Evolutionary conservation across 2,329 filamentous ascomycete genomes (phyloP), one percentile per base, ranked within the genome.

Genomic region (Penicillium sp.): DNA sequence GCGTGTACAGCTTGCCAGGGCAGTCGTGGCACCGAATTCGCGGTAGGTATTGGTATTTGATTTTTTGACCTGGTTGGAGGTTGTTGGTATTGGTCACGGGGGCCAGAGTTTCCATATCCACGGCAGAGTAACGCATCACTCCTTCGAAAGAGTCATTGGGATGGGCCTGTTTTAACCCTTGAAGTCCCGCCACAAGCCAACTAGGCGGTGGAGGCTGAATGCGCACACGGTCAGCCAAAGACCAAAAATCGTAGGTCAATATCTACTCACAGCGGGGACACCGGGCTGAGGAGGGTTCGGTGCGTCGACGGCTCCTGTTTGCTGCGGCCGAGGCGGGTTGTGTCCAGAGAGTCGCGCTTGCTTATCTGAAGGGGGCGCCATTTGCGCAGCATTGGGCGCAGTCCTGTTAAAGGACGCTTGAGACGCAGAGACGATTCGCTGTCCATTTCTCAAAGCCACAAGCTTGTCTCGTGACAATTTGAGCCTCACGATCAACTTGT

Each of bases 1-100:
- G 90, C 0, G 92, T 96, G 74, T 99, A 99, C 11, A 96, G 79
- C 74, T 97, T 97, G 27, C 90, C 91, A 0, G 91, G 90, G 71
- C 94, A 97, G 73, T 99, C 94, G 45, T 88, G 85, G 72, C 94
- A 99, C 55, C 90, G 84, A 60, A 99, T 97, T 49, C 94, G 83
- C 8, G 94, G 94, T 48, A 96, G 80, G 75, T 89, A 97, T 75
- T 89, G 89, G 64, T 88, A 90, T 67, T 88, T 89, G 58, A 90
- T 79, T 58, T 88, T 75, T 49, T 84, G 57, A 81, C 79, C 51
- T 82, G 87, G 8, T 82, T 76, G 15, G 81, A 78, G 43, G 68
- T 73, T 57, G 73, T 81, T 67, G 70, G 79, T 75, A 26, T 77
- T 75, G 35, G 85, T 78, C 49, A 89, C 81, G 22, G 86, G 84